Evolutionary conservation across 2,329 filamentous ascomycete genomes (phyloP).

Genomic region (Xylariales sp.): DNA sequence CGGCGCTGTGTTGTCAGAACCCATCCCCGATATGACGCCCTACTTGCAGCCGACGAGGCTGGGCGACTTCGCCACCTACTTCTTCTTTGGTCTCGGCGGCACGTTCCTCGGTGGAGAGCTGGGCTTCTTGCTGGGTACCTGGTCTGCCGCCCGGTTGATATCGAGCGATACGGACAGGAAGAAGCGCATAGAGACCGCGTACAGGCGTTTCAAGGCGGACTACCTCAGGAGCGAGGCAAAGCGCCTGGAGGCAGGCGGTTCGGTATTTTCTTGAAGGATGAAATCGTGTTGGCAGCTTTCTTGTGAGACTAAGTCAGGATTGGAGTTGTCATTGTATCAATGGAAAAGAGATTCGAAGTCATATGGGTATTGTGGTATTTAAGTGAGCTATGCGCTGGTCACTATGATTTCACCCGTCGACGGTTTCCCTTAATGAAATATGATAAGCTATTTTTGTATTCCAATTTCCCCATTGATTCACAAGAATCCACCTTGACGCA

Average conservation of each 20-base stretch:
- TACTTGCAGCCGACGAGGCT: constrained; percentile 51
- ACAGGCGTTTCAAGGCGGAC: constrained; percentile 58
- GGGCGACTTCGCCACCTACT: constrained; percentile 59
- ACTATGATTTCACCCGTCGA: no score
- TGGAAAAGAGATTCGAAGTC: no score
- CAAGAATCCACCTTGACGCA: no score
- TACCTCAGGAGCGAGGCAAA: constrained; percentile 56
- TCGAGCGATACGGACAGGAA: constrained; percentile 47
- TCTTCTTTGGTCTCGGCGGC: constrained; percentile 57
- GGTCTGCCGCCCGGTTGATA: constrained; percentile 48
- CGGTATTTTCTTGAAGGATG: constrained; percentile 21
- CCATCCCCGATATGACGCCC: constrained; percentile 56
- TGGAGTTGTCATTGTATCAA: no score
- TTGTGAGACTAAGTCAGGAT: not conserved
- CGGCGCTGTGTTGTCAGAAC: no score
- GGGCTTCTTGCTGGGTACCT: constrained; percentile 54
- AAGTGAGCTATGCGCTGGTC: no score
- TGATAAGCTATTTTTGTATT: no score
- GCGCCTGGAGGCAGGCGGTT: constrained; percentile 38
- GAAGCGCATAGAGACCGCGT: constrained; percentile 58
- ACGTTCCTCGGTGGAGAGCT: constrained; percentile 62
- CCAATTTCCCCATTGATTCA: no score
- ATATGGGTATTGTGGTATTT: no score
- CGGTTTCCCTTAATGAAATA: no score
- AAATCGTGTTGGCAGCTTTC: no score